Evolutionary conservation across 2,329 filamentous ascomycete species (phyloP).

Genomic region (Fulvia fulva): DNA sequence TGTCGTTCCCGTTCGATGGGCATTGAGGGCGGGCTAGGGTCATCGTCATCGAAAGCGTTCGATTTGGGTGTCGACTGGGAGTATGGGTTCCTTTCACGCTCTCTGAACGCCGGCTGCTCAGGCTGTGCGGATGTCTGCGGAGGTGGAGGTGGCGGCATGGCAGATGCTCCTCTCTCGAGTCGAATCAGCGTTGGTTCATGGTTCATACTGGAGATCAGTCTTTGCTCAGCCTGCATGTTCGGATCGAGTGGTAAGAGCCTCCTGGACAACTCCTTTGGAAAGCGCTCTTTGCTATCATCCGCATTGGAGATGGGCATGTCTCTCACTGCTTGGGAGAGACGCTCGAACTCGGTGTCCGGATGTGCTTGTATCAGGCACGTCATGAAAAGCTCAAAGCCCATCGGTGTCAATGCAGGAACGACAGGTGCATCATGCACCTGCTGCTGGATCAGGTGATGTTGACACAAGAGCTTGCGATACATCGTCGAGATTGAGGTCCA

Average conservation of each 20-base stretch:
- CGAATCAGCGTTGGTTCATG: slow-evolving; percentile 43
- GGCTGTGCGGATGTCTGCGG: slow-evolving; percentile 22
- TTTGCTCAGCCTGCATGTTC: slow-evolving; percentile 55
- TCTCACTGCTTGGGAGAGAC: slow-evolving; percentile 64
- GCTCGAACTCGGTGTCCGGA: slow-evolving; percentile 68
- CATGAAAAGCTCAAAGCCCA: slow-evolving; percentile 59
- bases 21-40: slow-evolving; percentile 40
- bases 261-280: slow-evolving; percentile 74
- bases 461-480: slow-evolving; percentile 46
- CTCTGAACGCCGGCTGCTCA: slow-evolving; percentile 27
- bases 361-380: slow-evolving; percentile 69
- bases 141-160: slow-evolving; percentile 35
- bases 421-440: slow-evolving; percentile 39
- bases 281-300: slow-evolving; percentile 62
- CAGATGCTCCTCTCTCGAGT: slow-evolving; percentile 35
- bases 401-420: slow-evolving; percentile 45
- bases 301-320: slow-evolving; percentile 68
- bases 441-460: slow-evolving; percentile 47
- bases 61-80: slow-evolving; percentile 27
- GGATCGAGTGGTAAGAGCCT: slow-evolving; percentile 63
- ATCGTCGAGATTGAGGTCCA: slow-evolving; percentile 42
- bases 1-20: slow-evolving; percentile 64
- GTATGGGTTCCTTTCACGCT: slow-evolving; percentile 43
- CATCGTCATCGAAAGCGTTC: slow-evolving; percentile 33
- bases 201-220: slow-evolving; percentile 50